Percentiles rank a stretch among this genome's conserved stretches.
Evolutionary conservation across 1,139 yeast genomes (phyloP).

Genomic region (Lodderomyces margitis): DNA sequence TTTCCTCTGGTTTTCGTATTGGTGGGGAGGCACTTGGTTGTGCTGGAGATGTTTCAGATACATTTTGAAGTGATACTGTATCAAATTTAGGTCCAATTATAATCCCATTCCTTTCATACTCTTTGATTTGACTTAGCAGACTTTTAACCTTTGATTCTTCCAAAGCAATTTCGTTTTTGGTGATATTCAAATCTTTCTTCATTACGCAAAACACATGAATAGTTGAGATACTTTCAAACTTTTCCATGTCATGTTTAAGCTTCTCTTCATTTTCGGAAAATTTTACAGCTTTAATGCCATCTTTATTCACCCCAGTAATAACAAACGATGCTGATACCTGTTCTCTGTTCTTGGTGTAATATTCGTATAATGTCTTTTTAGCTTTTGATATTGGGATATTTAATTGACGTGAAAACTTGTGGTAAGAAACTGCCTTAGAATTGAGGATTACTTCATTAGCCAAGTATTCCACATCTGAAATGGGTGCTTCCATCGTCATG

Average conservation of each 20-base stretch:
- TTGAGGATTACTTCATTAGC: conserved; percentile 26
- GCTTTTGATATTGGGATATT: conserved; percentile 30
- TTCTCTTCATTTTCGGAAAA: conserved; percentile 21
- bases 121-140: conserved; percentile 18
- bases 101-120: conserved; percentile 30
- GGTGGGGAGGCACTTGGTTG: conserved; percentile 1
- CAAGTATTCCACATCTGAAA: conserved; percentile 30
- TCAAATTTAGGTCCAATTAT: conserved; percentile 33
- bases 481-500: conserved; percentile 38
- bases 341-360: conserved; percentile 30
- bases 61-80: conserved; percentile 7
- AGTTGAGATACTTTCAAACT: conserved; percentile 22
- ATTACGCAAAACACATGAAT: conserved; percentile 35
- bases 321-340: conserved; percentile 35
- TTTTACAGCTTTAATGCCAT: conserved; percentile 18
- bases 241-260: conserved; percentile 18
- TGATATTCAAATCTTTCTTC: conserved; percentile 18
- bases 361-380: conserved; percentile 30
- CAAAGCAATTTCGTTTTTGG: conserved; percentile 27
- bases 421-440: conserved; percentile 30
- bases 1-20: conserved; percentile 3
- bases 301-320: conserved; percentile 25
- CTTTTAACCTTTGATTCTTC: conserved; percentile 27
- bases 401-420: conserved; percentile 26
- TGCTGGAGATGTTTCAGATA: conserved; percentile 8